Evolutionary conservation across 768 basidiomycete genomes (phyloP).

Genomic region (Tulasnella sp.): DNA sequence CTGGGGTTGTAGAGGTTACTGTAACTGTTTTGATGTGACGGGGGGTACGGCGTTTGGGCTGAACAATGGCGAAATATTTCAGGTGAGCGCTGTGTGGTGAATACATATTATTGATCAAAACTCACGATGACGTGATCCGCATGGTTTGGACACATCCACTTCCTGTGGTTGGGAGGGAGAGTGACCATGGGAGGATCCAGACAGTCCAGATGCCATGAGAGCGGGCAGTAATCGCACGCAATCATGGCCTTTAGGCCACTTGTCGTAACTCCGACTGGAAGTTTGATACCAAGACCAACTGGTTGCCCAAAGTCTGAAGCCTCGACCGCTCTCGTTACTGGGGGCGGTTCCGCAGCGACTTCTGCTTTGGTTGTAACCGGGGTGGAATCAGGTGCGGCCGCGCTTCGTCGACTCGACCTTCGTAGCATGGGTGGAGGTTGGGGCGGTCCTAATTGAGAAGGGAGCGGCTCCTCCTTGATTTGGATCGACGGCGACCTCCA

Average conservation of each 20-base stretch:
- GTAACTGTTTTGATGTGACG: slow-evolving; percentile 57
- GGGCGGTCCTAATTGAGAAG: too few species aligned
- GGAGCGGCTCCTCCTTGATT: too few species aligned
- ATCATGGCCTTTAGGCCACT: slow-evolving; percentile 38
- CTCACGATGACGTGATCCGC: slow-evolving; percentile 76
- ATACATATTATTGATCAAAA: slow-evolving; percentile 17
- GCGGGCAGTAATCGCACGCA: slow-evolving; percentile 88
- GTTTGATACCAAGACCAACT: neutral
- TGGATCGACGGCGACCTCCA: too few species aligned
- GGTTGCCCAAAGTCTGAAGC: neutral
- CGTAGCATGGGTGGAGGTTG: too few species aligned
- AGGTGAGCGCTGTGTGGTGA: neutral
- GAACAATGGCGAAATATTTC: slow-evolving; percentile 15
- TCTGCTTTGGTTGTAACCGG: too few species aligned
- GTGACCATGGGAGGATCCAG: slow-evolving; percentile 77
- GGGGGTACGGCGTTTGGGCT: slow-evolving; percentile 77
- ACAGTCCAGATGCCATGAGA: slow-evolving; percentile 97
- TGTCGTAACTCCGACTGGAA: neutral
- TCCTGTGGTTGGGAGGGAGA: slow-evolving; percentile 78
- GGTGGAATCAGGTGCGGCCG: too few species aligned
- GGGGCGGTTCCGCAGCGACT: too few species aligned
- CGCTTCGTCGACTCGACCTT: too few species aligned
- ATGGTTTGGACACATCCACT: slow-evolving; percentile 99
- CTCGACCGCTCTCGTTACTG: too few species aligned
- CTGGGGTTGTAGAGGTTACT: slow-evolving; percentile 44